Conservation (phyloP, 352 stramenopile species). For the Pythium diclinum region DNA sequence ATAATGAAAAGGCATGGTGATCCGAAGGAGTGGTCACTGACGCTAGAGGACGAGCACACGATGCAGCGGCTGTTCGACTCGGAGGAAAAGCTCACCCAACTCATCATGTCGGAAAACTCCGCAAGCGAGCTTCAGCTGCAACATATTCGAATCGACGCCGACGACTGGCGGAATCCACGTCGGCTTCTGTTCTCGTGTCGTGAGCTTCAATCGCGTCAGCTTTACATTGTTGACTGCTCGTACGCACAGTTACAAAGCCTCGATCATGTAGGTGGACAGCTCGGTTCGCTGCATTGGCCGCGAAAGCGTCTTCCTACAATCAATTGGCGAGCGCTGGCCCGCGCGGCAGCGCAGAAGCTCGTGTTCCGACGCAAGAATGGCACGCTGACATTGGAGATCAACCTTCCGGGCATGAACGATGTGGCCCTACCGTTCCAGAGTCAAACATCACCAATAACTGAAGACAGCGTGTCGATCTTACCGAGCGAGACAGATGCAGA, state of each 20-base stretch:
- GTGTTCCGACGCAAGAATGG: conserved; percentile 18
- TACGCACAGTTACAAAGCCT: conserved; percentile 31
- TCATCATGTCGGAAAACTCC: conserved; percentile 2
- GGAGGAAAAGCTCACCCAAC: background rate
- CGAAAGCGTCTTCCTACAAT: background rate
- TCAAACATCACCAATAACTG: background rate
- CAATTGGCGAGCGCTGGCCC: conserved; percentile 17
- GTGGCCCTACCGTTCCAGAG: background rate
- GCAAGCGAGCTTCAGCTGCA: conserved; percentile 26
- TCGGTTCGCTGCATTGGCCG: conserved; percentile 4
- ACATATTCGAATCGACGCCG: conserved; percentile 42
- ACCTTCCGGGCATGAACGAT: background rate
- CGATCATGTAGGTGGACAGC: background rate
- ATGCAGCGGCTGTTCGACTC: conserved; percentile 17
- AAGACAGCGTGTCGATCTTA: background rate
- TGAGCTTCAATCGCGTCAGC: conserved; percentile 43
- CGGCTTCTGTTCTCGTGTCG: conserved; percentile 53
- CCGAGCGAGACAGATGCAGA: background rate
- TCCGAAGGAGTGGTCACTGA: background rate
- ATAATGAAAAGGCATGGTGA: background rate
- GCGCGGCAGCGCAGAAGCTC: background rate
- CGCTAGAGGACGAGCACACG: background rate
- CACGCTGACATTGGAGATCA: conserved; percentile 4
- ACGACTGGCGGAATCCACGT: conserved; percentile 35
- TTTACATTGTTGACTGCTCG: conserved; percentile 48